These are phyloP conservation scores for Globisporangium radiosum DNA, from an alignment of 352 stramenopile species.

Conservation along the genomic window DNA sequence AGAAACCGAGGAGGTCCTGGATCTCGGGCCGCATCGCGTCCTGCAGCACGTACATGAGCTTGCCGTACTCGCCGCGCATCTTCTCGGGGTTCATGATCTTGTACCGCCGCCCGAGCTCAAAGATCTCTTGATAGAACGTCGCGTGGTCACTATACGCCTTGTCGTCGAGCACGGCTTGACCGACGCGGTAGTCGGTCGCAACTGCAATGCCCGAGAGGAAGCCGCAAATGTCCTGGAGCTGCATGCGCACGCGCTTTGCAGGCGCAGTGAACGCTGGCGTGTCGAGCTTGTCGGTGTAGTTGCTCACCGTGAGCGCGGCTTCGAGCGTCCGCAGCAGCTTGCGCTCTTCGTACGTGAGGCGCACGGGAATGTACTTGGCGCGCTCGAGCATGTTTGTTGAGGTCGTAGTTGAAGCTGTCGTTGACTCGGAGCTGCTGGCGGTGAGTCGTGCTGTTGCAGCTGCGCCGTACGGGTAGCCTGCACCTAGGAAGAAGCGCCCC, in stretches of 20 bases:
- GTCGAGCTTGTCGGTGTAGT: conserved; percentile 94
- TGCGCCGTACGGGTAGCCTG: conserved; percentile 23
- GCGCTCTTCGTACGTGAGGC: conserved; percentile 92
- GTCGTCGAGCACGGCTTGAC: conserved; percentile 82
- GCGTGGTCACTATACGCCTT: conserved; percentile 88
- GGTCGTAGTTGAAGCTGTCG: neutral
- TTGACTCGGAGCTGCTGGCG: no score
- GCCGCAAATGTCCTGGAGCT: conserved; percentile 89
- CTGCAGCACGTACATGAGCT: conserved; percentile 93
- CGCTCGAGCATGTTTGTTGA: conserved; percentile 69
- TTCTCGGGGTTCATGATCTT: conserved; percentile 99
- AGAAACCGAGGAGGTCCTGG: conserved; percentile 83
- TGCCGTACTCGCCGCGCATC: conserved; percentile 95
- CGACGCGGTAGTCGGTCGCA: conserved; percentile 82
- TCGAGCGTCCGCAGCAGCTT: conserved; percentile 93
- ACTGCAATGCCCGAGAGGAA: conserved; percentile 91
- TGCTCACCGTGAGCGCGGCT: conserved; percentile 88
- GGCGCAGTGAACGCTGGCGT: conserved; percentile 48
- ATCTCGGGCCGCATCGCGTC: conserved; percentile 85
- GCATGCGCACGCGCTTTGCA: conserved; percentile 78
- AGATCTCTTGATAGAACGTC: conserved; percentile 87
- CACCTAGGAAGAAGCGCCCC: conserved; percentile 81
- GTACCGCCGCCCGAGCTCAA: conserved; percentile 93
- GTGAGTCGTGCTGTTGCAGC: no score
- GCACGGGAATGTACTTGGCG: conserved; percentile 95